Evolutionary conservation across 805 yeast species (phyloP).

Genomic region (Spathaspora girioi): DNA sequence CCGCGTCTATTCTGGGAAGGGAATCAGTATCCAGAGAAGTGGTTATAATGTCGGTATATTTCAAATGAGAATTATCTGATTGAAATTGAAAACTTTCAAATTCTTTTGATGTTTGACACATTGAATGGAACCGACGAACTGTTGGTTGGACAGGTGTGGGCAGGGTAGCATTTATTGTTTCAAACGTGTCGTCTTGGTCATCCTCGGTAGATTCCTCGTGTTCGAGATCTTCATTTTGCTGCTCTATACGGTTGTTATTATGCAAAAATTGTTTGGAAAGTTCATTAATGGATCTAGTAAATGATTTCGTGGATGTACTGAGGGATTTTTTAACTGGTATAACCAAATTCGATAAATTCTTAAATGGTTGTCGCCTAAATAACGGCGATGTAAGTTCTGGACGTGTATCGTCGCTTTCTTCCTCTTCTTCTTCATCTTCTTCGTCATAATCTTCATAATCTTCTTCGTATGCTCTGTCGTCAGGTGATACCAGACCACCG

Average conservation of each 20-base stretch:
- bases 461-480: background rate
- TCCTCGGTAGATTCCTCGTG: constrained; percentile 6
- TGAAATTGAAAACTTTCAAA: constrained; percentile 16
- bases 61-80: constrained; percentile 28
- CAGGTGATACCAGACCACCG: background rate
- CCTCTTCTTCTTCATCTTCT: background rate
- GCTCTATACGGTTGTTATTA: background rate
- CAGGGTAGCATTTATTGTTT: constrained; percentile 11
- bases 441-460: background rate
- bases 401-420: background rate
- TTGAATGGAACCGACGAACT: constrained; percentile 51
- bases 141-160: constrained; percentile 4
- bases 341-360: constrained; percentile 23
- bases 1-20: constrained; percentile 65
- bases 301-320: constrained; percentile 15
- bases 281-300: constrained; percentile 17
- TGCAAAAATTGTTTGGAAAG: constrained; percentile 11
- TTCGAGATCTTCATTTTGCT: background rate
- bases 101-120: constrained; percentile 53
- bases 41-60: constrained; percentile 23
- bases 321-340: constrained; percentile 20
- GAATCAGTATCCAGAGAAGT: constrained; percentile 47
- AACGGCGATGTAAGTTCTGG: constrained; percentile 15
- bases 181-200: constrained; percentile 12
- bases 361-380: constrained; percentile 22